Conservation (phyloP, 1,139 yeast genomes). For the Nakaseomyces kungkrabaensis region DNA sequence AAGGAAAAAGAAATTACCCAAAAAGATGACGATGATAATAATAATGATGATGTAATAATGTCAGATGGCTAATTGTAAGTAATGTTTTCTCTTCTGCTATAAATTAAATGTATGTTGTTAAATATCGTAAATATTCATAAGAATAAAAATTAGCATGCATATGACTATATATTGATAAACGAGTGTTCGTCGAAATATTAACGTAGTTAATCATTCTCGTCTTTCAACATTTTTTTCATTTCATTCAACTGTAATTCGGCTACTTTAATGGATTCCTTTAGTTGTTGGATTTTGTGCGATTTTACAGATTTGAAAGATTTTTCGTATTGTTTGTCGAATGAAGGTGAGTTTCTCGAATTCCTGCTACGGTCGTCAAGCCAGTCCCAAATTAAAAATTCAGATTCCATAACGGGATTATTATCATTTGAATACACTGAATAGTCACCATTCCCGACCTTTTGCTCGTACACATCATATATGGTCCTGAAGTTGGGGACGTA, state of each 20-base stretch:
- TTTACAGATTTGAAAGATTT: neutral
- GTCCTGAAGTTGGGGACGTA: slow-evolving; percentile 41
- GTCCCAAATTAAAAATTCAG: slow-evolving; percentile 66
- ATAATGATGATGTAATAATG: neutral
- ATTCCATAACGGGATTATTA: slow-evolving; percentile 27
- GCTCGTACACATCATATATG: slow-evolving; percentile 33
- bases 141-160: too few species aligned
- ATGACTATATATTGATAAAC: neutral
- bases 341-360: slow-evolving; percentile 17
- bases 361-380: slow-evolving; percentile 59
- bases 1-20: neutral
- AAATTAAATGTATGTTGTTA: neutral
- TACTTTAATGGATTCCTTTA: slow-evolving; percentile 44
- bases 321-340: slow-evolving; percentile 7
- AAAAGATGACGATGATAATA: neutral
- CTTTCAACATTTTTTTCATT: slow-evolving; percentile 24
- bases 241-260: slow-evolving; percentile 44
- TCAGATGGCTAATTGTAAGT: neutral
- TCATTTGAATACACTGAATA: slow-evolving; percentile 4
- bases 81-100: neutral
- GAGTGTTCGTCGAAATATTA: neutral
- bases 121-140: too few species aligned
- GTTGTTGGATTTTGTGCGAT: slow-evolving; percentile 34
- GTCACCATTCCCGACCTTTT: slow-evolving; percentile 27
- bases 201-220: slow-evolving; percentile 4